Percentiles rank a stretch among this genome's conserved stretches.
Conservation (phyloP, 257 asterid genomes). For the Mentha longifolia region DNA sequence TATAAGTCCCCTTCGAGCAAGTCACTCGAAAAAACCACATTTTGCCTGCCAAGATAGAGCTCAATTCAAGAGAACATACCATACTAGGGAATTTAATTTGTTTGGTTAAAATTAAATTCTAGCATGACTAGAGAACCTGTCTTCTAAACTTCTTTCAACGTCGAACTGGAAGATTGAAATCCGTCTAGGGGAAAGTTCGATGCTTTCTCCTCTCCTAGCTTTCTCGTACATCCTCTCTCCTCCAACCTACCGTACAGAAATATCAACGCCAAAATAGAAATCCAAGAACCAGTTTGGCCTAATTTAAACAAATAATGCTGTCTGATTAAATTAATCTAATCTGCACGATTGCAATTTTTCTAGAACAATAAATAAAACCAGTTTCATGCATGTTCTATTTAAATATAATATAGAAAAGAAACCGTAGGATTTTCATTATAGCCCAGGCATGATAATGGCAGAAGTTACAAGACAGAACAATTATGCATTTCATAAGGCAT, state of each 20-base stretch:
- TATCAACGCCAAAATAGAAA: conserved; percentile 7
- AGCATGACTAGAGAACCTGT: conserved; percentile 63
- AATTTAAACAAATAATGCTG: neutral
- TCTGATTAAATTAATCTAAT: neutral
- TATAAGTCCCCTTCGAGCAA: conserved; percentile 96
- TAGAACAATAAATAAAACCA: no score
- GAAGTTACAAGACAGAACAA: neutral
- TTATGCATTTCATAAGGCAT: neutral
- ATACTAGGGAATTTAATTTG: no score
- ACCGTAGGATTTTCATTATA: no score
- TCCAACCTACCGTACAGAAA: conserved; percentile 65
- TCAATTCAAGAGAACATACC: no score
- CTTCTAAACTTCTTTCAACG: conserved; percentile 88
- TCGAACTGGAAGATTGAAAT: conserved; percentile 79
- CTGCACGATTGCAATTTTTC: neutral
- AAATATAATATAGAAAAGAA: no score
- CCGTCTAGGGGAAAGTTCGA: conserved; percentile 91
- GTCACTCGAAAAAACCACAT: conserved; percentile 88
- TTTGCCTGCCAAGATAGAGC: conserved; percentile 58
- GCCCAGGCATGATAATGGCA: no score
- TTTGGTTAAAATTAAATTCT: no score
- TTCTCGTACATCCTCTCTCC: conserved; percentile 97
- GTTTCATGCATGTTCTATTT: neutral
- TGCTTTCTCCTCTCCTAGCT: conserved; percentile 96
- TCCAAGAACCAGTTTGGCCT: neutral